A percentile compares a stretch with the other conserved stretches of the same genome.
These are phyloP conservation scores for Thecaphora frezii DNA, from an alignment of 1,284 basidiomycete species.

Conservation along the genomic window DNA sequence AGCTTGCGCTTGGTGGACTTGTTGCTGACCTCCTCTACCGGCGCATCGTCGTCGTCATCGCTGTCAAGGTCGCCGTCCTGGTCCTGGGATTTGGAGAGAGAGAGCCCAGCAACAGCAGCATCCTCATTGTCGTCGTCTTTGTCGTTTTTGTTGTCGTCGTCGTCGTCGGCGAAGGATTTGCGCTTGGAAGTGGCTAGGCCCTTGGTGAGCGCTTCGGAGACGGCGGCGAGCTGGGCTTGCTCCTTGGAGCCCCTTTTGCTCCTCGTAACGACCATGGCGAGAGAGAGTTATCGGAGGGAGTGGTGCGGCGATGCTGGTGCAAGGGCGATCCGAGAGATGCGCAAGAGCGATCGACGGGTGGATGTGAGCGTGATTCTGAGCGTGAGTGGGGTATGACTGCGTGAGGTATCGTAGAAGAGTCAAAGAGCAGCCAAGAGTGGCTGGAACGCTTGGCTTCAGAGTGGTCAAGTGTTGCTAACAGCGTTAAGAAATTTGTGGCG, in stretches of 20 bases:
- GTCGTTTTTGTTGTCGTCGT: no score
- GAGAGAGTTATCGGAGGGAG: background rate
- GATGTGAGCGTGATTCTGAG: no score
- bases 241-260: background rate
- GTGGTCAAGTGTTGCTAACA: no score
- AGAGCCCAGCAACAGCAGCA: no score
- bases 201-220: conserved; percentile 23
- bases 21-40: conserved; percentile 40
- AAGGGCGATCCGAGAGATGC: background rate
- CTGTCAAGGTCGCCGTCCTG: conserved; percentile 12
- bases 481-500: no score
- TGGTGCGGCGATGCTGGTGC: background rate
- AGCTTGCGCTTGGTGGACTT: conserved; percentile 22
- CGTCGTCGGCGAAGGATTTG: conserved; percentile 28
- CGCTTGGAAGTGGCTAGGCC: conserved; percentile 14
- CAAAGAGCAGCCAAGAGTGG: no score
- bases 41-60: conserved; percentile 22
- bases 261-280: background rate
- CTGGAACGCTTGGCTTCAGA: no score
- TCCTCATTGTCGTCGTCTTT: no score
- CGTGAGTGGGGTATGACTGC: no score
- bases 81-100: background rate
- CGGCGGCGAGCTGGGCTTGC: background rate
- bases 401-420: no score
- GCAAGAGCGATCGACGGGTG: no score